phyloP scores from a whole-genome alignment of 495 filamentous ascomycete species.

The Geoglossum glabrum region DNA sequence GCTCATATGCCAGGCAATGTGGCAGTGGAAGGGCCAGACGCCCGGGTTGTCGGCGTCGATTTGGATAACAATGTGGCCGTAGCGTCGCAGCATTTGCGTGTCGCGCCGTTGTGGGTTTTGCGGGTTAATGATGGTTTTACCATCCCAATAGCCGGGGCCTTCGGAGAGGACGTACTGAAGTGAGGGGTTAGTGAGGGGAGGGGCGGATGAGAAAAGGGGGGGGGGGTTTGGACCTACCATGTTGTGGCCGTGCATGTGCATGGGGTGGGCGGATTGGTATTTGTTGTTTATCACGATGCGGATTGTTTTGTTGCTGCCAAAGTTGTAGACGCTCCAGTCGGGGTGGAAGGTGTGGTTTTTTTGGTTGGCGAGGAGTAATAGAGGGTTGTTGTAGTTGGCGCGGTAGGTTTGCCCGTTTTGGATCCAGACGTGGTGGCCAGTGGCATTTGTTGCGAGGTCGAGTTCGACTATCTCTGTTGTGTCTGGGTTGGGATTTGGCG shows the following conservation, averaged over 20 bases:
- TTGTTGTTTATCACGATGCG: slow-evolving; percentile 37
- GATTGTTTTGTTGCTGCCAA: slow-evolving; percentile 29
- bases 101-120: slow-evolving; percentile 38
- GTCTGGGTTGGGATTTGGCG: slow-evolving; percentile 21
- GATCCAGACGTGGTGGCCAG: slow-evolving; percentile 29
- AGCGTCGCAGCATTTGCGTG: slow-evolving; percentile 27
- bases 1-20: slow-evolving; percentile 3
- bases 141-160: slow-evolving; percentile 13
- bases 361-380: slow-evolving; percentile 29
- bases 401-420: slow-evolving; percentile 34
- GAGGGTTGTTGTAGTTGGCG: slow-evolving; percentile 38
- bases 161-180: slow-evolving; percentile 31
- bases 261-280: slow-evolving; percentile 16
- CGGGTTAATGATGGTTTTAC: slow-evolving; percentile 1
- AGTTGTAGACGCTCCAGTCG: slow-evolving; percentile 35
- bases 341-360: slow-evolving; percentile 20
- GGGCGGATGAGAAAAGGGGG: too few relatives aligned
- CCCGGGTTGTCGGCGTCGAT: slow-evolving; percentile 8
- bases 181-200: too few relatives aligned
- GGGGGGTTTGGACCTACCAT: too few relatives aligned
- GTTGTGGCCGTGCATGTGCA: slow-evolving; percentile 38
- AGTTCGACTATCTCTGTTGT: slow-evolving; percentile 31
- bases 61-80: slow-evolving; percentile 6
- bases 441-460: slow-evolving; percentile 26
- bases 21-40: slow-evolving; percentile 9